Evolutionary conservation across 306 rosid species (phyloP).

Genomic region (Nissolia schottii): DNA sequence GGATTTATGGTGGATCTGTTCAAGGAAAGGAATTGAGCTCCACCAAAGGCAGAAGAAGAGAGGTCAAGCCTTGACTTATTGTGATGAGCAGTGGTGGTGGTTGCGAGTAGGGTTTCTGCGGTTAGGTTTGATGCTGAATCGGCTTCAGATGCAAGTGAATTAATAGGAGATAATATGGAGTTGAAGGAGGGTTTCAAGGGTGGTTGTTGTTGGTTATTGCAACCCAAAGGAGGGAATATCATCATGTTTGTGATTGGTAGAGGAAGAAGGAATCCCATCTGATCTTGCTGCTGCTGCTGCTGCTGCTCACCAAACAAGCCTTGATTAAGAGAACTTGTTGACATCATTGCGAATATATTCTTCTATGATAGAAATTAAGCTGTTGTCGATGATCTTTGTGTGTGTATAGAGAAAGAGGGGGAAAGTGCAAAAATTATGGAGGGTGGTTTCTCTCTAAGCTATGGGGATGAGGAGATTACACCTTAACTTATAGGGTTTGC

Average conservation of each 20-base stretch:
- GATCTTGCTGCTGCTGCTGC: too few species aligned
- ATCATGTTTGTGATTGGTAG: constrained; percentile 54
- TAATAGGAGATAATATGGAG: constrained; percentile 31
- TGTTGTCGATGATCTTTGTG: constrained; percentile 14
- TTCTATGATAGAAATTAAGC: background rate
- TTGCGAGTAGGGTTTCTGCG: constrained; percentile 63
- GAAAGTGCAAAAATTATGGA: background rate
- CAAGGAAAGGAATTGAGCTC: constrained; percentile 72
- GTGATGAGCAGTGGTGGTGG: background rate
- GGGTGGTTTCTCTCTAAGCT: background rate
- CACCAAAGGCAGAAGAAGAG: constrained; percentile 40
- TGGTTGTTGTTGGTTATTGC: constrained; percentile 29
- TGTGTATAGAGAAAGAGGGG: background rate
- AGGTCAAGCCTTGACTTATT: constrained; percentile 43
- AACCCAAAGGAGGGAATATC: constrained; percentile 48
- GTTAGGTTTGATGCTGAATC: constrained; percentile 35
- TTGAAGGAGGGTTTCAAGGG: constrained; percentile 47
- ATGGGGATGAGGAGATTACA: background rate
- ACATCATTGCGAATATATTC: too few species aligned
- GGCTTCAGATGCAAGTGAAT: constrained; percentile 42
- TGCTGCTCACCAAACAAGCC: constrained; percentile 57
- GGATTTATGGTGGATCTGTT: constrained; percentile 68
- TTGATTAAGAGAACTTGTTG: constrained; percentile 49
- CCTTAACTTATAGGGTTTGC: constrained; percentile 10
- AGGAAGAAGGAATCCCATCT: constrained; percentile 61